Evolutionary conservation across 441 rosid genomes (phyloP), one percentile per base, ranked within the genome.

Genomic region (Eruca vesicaria): DNA sequence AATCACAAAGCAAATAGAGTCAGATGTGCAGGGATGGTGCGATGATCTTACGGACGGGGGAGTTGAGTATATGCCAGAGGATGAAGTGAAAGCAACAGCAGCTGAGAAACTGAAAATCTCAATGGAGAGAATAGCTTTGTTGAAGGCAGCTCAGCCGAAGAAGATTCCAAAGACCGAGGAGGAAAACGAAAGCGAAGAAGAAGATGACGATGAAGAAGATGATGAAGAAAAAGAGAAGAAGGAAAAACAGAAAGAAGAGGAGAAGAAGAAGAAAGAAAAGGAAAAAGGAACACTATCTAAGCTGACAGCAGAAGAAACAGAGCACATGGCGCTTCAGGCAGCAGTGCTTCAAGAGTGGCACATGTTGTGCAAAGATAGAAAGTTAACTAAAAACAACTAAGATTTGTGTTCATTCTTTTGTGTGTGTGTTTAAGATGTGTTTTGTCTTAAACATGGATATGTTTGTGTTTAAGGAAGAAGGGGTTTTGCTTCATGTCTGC

Each of bases 331-430:
- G 3, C 98, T 93, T 72, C 99, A 93, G 83, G 88, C 97, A 2
- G 96, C 98, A 7, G 98, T 96, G 38, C 92, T 96, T 36, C 98
- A 90, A 79, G 98, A 96, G 72, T 96, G 99, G 99, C 99, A 93
- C 86, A 75, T 87, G 73, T 80, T 93, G 80, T 87, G 90, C 81
- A 96, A 92, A 84, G 94, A 88, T 72, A 86, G 95, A 82, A 86
- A 59, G 81, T 78, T 26, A 57, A 57, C 62, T 57, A 14, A 57
- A 48, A 26, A 14, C 19, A 57, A 57, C 62, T n/a, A 52, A 26
- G 10, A 57, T 61, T 67, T 72, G 69, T 78, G 3, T 52, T 52
- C 57, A 61, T 66, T 78, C 69, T 60, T 78, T 6, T 69, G 69
- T 76, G 75, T 71, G 65, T 66, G 68, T 57, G 38, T 65, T 66